Evolutionary conservation across 78 protist genomes (phyloP), one percentile per base, ranked within the genome.

Genomic region (Cavenderia fasciculata): DNA sequence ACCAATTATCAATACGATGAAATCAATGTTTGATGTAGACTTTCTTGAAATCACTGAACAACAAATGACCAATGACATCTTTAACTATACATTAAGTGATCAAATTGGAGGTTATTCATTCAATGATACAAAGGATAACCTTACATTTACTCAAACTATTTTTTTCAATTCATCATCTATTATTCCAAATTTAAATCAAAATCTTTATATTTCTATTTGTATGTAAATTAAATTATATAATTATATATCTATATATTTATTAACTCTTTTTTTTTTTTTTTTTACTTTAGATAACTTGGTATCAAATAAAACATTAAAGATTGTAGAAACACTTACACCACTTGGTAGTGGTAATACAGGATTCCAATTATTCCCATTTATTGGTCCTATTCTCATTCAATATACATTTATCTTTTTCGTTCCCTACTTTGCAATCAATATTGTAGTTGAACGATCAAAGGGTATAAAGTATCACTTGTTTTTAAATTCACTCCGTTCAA

Each of bases 401-500:
- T 74, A 74, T 56, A 69, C 70, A 33, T 74, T 38, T 59, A 54
- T 74, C 40, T 74, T 74, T 27, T 43, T 74, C n/a, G 25, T 74
- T 21, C 85, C 85, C 0, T 74, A 74, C 18, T 74, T 74, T 57
- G 69, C 70, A 6, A 74, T 74, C 11, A 40, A 57, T n/a, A 43
- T 74, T 4, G 69, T 74, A 0, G 41, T 59, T 4, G 85, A 74
- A 57, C 59, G 85, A 29, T 66, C 54, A 16, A 74, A 74, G 23
- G 85, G 85, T 18, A 56, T 25, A 1, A 74, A 74, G 85, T 57
- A 74, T 74, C 85, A 74, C 41, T 56, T 74, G 34, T 56, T 52
- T 43, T 56, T 74, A 11, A 74, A 74, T 29, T 74, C 85, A 52
- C 69, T 74, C 4, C 59, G 57, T 57, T 12, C 27, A 1, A 57